Evolutionary conservation across 176 grass and related monocot genomes (phyloP).

Genomic region (Hordeum marinum): DNA sequence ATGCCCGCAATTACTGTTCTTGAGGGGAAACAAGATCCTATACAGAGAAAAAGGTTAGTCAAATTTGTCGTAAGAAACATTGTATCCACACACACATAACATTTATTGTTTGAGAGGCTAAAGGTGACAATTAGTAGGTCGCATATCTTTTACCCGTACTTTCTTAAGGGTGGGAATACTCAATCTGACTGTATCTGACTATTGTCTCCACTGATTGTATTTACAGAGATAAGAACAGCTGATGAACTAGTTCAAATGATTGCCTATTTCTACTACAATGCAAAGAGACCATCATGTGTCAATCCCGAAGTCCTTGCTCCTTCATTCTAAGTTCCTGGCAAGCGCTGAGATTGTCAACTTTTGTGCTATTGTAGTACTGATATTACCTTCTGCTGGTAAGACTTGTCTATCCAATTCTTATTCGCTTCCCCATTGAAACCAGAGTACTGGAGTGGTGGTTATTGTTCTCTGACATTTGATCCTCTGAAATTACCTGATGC

Average conservation of each 20-base stretch:
- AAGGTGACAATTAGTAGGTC: background rate
- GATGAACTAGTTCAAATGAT: slow-evolving; percentile 73
- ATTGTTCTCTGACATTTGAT: background rate
- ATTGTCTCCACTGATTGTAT: background rate
- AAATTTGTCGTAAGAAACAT: background rate
- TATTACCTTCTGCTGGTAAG: background rate
- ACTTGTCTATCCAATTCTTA: background rate
- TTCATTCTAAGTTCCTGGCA: slow-evolving; percentile 22
- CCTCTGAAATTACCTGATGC: slow-evolving; percentile 13
- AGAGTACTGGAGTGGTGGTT: background rate
- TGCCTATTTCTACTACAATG: slow-evolving; percentile 92
- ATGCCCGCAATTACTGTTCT: slow-evolving; percentile 87
- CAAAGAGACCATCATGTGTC: slow-evolving; percentile 77
- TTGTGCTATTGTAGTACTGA: background rate
- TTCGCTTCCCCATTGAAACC: background rate
- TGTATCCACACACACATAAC: background rate
- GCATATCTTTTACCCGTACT: background rate
- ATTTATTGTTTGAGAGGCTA: background rate
- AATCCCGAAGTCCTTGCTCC: slow-evolving; percentile 51
- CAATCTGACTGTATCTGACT: background rate
- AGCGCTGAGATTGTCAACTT: background rate
- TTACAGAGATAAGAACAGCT: slow-evolving; percentile 59
- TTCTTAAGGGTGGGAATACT: background rate
- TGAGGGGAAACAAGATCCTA: slow-evolving; percentile 81
- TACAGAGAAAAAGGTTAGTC: slow-evolving; percentile 87